Conservation (phyloP, 768 basidiomycete genomes). For the Udeniomyces megalosporus region DNA sequence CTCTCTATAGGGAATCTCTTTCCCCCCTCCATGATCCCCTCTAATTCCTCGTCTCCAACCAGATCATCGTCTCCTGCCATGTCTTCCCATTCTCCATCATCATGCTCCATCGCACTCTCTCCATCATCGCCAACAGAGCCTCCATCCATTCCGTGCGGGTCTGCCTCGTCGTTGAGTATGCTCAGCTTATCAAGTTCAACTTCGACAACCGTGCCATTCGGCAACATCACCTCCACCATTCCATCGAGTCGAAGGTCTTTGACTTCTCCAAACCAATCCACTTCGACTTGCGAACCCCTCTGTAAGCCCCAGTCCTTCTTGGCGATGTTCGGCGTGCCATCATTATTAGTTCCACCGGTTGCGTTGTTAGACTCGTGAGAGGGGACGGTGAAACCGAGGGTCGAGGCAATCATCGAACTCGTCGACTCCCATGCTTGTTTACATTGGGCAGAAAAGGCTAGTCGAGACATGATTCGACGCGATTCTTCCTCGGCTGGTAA, state of each 20-base stretch:
- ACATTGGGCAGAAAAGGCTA: not conserved
- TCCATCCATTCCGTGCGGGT: not conserved
- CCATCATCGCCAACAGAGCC: slow-evolving; percentile 46
- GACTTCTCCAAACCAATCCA: slow-evolving; percentile 85
- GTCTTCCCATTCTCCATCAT: slow-evolving; percentile 9
- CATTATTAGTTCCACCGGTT: too few species aligned
- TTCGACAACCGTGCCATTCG: slow-evolving; percentile 37
- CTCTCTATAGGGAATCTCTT: not conserved
- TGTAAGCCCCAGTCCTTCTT: too few species aligned
- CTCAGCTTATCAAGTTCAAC: slow-evolving; percentile 56
- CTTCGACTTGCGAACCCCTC: too few species aligned
- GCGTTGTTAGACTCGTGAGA: too few species aligned
- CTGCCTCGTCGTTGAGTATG: slow-evolving; percentile 44
- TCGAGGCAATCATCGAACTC: not conserved
- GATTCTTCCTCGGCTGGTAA: not conserved
- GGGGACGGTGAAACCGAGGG: too few species aligned
- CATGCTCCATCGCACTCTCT: slow-evolving; percentile 48
- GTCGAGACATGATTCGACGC: not conserved
- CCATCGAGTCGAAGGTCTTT: slow-evolving; percentile 42
- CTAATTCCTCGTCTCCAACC: slow-evolving; percentile 25
- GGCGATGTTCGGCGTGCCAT: too few species aligned
- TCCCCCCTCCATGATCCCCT: slow-evolving; percentile 17
- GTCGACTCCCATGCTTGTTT: not conserved
- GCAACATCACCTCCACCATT: slow-evolving; percentile 52
- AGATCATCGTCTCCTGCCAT: slow-evolving; percentile 19